phyloP scores from a whole-genome alignment of 768 basidiomycete genomes.

The Tricholoma furcatifolium region DNA sequence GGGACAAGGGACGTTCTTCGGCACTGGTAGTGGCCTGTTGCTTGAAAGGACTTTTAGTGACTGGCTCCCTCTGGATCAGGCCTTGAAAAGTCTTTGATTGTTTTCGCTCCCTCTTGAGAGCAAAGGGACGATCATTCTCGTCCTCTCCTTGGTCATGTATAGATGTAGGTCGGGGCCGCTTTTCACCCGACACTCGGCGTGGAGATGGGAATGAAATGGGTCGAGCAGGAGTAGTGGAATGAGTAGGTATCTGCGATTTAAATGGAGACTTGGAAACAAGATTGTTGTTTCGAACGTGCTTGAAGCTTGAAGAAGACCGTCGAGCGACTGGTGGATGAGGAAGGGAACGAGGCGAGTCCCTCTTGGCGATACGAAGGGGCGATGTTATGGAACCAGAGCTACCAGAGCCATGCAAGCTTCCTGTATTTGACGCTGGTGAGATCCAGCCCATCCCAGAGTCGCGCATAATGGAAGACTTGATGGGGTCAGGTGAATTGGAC shows the following conservation, averaged over 20 bases:
- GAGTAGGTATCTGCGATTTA: conserved; percentile 61
- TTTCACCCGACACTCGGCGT: conserved; percentile 71
- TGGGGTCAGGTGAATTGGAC: conserved; percentile 61
- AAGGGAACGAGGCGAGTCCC: conserved; percentile 46
- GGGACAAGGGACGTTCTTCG: conserved; percentile 22
- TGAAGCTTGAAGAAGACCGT: conserved; percentile 75
- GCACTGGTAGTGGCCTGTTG: conserved; percentile 21
- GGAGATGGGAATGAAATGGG: conserved; percentile 34
- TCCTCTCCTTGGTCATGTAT: conserved; percentile 66
- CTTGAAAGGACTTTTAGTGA: conserved; percentile 81
- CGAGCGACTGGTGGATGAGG: conserved; percentile 58
- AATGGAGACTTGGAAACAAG: conserved; percentile 88
- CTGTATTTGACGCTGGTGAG: conserved; percentile 38
- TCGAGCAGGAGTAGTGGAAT: conserved; percentile 37
- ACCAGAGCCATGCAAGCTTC: conserved; percentile 26
- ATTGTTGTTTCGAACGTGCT: conserved; percentile 72
- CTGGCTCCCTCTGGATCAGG: conserved; percentile 73
- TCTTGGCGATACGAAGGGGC: conserved; percentile 74
- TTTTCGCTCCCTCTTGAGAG: conserved; percentile 68
- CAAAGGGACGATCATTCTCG: conserved; percentile 70
- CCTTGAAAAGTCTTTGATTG: conserved; percentile 76
- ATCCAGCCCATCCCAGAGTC: conserved; percentile 67
- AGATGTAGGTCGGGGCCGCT: conserved; percentile 69
- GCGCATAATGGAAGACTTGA: conserved; percentile 61
- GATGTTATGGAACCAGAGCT: conserved; percentile 46